Percentiles rank a stretch among this genome's conserved stretches.
phyloP scores from a whole-genome alignment of 768 basidiomycete genomes.

The Cantharellus anzutake region DNA sequence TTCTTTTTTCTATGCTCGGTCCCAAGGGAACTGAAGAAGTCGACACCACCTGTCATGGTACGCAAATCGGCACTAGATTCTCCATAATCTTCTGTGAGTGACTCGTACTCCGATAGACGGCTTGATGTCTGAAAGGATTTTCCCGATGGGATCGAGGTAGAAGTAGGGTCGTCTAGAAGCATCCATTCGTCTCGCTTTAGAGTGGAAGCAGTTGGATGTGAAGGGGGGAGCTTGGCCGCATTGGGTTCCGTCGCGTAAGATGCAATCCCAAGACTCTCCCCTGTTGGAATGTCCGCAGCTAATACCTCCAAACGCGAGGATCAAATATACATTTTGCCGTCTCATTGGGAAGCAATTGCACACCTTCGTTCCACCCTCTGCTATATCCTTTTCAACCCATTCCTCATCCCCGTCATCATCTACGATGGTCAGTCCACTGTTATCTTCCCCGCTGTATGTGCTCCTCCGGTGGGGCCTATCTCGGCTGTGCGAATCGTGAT shows the following conservation, averaged over 20 bases:
- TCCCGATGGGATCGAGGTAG: conserved; percentile 12
- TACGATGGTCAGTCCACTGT: conserved; percentile 25
- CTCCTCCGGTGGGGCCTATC: background rate
- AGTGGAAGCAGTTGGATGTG: conserved; percentile 25
- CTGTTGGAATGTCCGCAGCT: conserved; percentile 57
- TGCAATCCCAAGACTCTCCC: conserved; percentile 47
- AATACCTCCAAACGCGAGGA: conserved; percentile 12
- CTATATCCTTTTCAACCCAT: conserved; percentile 81
- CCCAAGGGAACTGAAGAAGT: conserved; percentile 83
- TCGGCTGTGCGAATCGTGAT: background rate
- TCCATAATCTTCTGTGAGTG: conserved; percentile 48
- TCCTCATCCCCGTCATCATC: conserved; percentile 58
- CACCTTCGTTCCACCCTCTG: conserved; percentile 57
- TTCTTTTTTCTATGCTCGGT: conserved; percentile 51
- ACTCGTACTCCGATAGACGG: conserved; percentile 22
- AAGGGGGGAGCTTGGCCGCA: conserved; percentile 30
- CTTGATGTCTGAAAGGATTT: conserved; percentile 1
- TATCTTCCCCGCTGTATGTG: background rate
- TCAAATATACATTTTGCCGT: conserved; percentile 5
- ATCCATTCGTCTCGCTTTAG: conserved; percentile 80
- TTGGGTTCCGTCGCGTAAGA: conserved; percentile 35
- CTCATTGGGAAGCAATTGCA: conserved; percentile 14
- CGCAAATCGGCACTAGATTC: conserved; percentile 28
- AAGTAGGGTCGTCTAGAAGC: conserved; percentile 28
- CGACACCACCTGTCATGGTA: conserved; percentile 38